Evolutionary conservation across 768 basidiomycete species (phyloP), one percentile per base, ranked within the genome.

Genomic region (Gymnopilus junonius): DNA sequence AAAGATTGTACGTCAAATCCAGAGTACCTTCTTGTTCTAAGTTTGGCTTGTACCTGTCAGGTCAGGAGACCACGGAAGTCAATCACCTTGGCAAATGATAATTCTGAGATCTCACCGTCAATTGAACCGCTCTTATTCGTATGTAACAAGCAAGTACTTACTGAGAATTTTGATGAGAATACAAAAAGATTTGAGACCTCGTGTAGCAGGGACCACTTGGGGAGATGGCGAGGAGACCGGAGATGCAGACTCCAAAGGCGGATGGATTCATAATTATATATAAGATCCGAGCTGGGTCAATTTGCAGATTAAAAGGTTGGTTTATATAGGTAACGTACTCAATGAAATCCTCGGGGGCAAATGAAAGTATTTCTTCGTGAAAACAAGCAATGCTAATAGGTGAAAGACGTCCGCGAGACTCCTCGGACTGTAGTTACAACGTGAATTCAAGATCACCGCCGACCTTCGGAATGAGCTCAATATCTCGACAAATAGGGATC

Each of bases 1-100:
- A 67, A 64, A 59, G 58, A 59, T 60, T 53, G 60, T 57, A 64
- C 63, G 66, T 67, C 66, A 67, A 46, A 67, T 50, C 57, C 51
- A 61, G 50, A 32, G 53, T 58, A 42, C 57, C 53, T 64, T 53
- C 58, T 43, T 51, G 46, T 55, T 64, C 66, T 62, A 67, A 67
- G 39, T 64, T 62, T 62, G 60, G 66, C 53, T 21, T 43, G 56
- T 31, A 2, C 55, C 46, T 63, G 62, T 58, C 60, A 58, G 42
- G 58, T 39, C 60, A 63, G 55, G 64, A 60, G 66, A 61, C 58
- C 63, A 51, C 35, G 50, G 60, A 59, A 58, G 45, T 46, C 45
- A 32, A 56, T 50, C 42, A 62, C n/a, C n/a, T n/a, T n/a, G n/a
- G n/a, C n/a, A 40, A n/a, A 31, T 39, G 17, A 37, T 23, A 40